Evolutionary conservation across 2,329 filamentous ascomycete genomes (phyloP), one percentile per base, ranked within the genome.

Genomic region (Neofusicoccum cordaticola): DNA sequence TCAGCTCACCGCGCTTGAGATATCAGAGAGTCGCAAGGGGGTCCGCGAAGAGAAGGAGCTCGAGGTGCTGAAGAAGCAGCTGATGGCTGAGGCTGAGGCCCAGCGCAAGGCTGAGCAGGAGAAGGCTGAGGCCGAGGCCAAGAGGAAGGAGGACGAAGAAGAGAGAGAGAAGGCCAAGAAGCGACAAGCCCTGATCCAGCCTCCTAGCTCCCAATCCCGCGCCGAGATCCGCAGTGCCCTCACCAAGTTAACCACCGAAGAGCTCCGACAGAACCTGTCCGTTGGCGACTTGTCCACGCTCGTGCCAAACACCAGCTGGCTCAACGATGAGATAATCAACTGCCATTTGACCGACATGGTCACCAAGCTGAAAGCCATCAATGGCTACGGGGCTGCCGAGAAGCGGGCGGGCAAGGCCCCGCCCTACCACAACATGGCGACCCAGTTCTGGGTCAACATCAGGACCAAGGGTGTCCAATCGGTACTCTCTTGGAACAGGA

Each of bases 301-400:
- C 1, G 41, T 56, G 15, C 41, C 50, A 15, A 17, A 45, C 3
- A 41, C 80, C 17, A 74, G 79, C 8, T 94, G 90, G 90, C 82
- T 94, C 6, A 93, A 93, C 68, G 91, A 93, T 73, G 88, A 91
- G 69, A 85, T 90, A 58, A 85, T 94, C 69, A 91, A 92, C 69
- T 85, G 85, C 13, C 85, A 86, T 53, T 81, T 92, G 31, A 77
- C 83, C 34, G 84, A 86, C 71, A 78, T 92, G 13, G 86, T 88
- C 53, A 79, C 82, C 15, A 31, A 31, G 27, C 27, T 31, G 6
- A 31, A 31, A 7, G 27, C 27, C 6, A 31, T 5, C 27, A 31
- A 31, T 31, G 27, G 27, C 27, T 31, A 5, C 27, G 83, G 82
- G 57, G 77, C 88, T 69, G 90, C 91, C 69, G 74, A 80, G 31